Base-by-base conservation (phyloP, 257 asterid species). In the Solanum arcanum region DNA sequence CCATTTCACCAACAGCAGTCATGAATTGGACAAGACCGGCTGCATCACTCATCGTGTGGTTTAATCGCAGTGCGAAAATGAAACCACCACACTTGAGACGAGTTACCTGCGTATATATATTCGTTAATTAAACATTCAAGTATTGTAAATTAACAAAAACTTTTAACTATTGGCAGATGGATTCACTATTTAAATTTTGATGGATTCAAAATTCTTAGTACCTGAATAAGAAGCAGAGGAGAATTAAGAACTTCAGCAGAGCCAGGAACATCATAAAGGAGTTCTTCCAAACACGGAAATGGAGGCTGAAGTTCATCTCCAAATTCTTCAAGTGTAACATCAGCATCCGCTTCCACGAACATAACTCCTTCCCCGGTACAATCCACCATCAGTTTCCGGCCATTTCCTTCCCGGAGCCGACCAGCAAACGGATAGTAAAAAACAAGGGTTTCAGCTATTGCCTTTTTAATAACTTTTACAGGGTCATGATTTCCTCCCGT, bases 31-130 rank as follows among this genome's bases (percentile, higher is more conserved):
- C 92, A 0, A 94, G 91, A 15, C 98, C 98, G 0, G 92, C 76
- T 7, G 90, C 98, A 33, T 95, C 98, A 44, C 94, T 21, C 91
- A 94, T 90, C 0, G 96, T 89, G 92, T 95, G 98, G 37, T 94
- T 94, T 15, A 91, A 92, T 42, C 95, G 95, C 39, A 93, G 64
- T 3, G 94, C 94, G 1, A 95, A 89, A 47, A 94, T 91, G 80
- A 93, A 95, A 16, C 98, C 94, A 12, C 95, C 96, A 56, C 98
- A 95, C 37, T 13, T 89, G 3, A 95, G 90, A 27, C 96, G 96
- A 5, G 98, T 95, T 37, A 95, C 97, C 98, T 94, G 70, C 73
- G 31, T 13, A 78, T 20, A 77, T 4, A n/a, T 25, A 44, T 76
- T 25, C 12, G 13, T 31, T 14, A 69, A 31, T 7, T 69, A 69